Evolutionary conservation across 179 eudicot genomes (phyloP), one percentile per base, ranked within the genome.

Genomic region (Patellifolia procumbens): DNA sequence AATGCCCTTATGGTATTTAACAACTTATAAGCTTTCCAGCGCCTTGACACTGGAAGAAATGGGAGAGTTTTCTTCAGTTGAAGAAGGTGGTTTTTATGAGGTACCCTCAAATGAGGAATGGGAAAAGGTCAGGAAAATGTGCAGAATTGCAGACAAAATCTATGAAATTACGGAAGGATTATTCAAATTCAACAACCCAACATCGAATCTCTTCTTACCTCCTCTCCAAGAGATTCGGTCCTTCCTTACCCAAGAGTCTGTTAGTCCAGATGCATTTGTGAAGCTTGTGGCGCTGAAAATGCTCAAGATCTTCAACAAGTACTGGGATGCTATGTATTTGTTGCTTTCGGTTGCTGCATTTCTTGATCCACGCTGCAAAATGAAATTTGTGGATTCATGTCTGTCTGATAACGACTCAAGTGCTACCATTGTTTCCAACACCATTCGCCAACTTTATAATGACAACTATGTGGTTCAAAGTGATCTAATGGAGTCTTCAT

Each of bases 131-230:
- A 69, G 67, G 72, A 75, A 43, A 28, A 74, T 79, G 34, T 79
- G 82, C 80, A 78, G 63, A 72, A 74, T 78, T 52, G 75, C 61
- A 10, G 82, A 75, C 6, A 49, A 29, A 58, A 67, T 81, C 34
- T 68, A 84, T 72, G 75, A 67, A 11, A 74, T 70, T 15, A 76
- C 69, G 29, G 58, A 78, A 19, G 80, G 70, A 2, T 52, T 84
- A 49, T 78, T 81, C 68, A 45, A 81, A 24, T 43, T 71, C 3
- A 74, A 72, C 67, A 28, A 17, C 72, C 82, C 80, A 45, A 78
- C 82, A 31, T 52, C 86, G 10, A 81, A 74, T 75, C 76, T 81
- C 16, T 72, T 81, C 67, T 77, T 84, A 20, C 82, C 83, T 24
- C 77, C 76, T 71, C 70, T 85, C 15, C 65, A 48, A 34, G 81